A percentile compares a stretch with the other conserved stretches of the same genome.
phyloP scores from a whole-genome alignment of 805 yeast genomes.

The Metschnikowia kunwiensis region DNA sequence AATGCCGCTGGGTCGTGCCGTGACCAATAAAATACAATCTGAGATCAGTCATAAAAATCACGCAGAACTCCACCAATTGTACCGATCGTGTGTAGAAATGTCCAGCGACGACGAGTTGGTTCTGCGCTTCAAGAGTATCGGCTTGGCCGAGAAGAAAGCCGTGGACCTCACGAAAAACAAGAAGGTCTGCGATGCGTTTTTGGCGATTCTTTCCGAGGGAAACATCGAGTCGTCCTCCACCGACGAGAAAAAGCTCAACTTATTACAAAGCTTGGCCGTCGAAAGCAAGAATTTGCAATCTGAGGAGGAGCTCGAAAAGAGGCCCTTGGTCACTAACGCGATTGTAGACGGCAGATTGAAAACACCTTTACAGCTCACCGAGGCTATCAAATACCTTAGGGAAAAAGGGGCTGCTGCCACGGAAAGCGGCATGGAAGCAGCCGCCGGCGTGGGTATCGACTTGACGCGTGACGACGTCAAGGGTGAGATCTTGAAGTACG shows the following conservation, averaged over 20 bases:
- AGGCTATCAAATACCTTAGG: conserved; percentile 74
- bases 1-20: too few relatives aligned
- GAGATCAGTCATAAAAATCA: too few relatives aligned
- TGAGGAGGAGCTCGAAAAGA: conserved; percentile 32
- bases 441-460: conserved; percentile 76
- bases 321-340: conserved; percentile 54
- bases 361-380: conserved; percentile 71
- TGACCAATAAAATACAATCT: too few relatives aligned
- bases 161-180: conserved; percentile 81
- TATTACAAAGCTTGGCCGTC: conserved; percentile 76
- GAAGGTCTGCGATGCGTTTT: conserved; percentile 73
- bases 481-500: conserved; percentile 53
- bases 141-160: conserved; percentile 70
- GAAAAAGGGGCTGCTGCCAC: conserved; percentile 44
- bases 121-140: conserved; percentile 45
- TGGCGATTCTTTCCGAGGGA: conserved; percentile 52
- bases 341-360: conserved; percentile 63
- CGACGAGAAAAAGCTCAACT: conserved; percentile 59
- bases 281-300: conserved; percentile 52
- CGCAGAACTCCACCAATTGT: too few relatives aligned
- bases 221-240: conserved; percentile 28
- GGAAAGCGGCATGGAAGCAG: conserved; percentile 51
- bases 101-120: conserved; percentile 30
- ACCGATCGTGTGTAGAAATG: conserved; percentile 9
- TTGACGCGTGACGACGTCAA: conserved; percentile 66